A percentile compares a stretch with the other conserved stretches of the same genome.
Evolutionary conservation across 2,329 filamentous ascomycete species (phyloP).

Genomic region (Monosporascus sp.): DNA sequence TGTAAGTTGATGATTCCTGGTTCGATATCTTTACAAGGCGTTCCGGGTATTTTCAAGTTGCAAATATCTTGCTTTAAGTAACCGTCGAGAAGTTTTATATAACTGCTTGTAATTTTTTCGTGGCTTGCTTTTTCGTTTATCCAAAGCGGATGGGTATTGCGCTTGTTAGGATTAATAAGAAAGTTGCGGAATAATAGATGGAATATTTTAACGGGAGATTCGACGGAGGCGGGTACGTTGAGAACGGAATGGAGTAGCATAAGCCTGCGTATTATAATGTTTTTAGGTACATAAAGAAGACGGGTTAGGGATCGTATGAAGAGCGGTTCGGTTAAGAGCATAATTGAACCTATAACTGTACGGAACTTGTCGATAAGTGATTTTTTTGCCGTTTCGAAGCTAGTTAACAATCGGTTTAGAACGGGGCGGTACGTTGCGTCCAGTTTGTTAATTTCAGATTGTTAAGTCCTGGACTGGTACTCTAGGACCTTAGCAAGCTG

Average conservation of each 20-base stretch:
- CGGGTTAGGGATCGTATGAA: not conserved
- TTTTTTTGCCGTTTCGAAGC: conserved; percentile 7
- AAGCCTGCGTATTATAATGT: conserved; percentile 15
- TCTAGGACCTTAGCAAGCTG: conserved; percentile 1
- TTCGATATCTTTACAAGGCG: not conserved
- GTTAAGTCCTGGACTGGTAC: not conserved
- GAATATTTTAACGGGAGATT: conserved; percentile 22
- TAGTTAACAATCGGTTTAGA: conserved; percentile 9
- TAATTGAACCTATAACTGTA: conserved; percentile 25
- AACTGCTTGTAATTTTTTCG: conserved; percentile 24
- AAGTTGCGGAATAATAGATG: conserved; percentile 36
- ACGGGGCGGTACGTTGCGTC: conserved; percentile 5
- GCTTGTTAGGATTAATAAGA: conserved; percentile 24
- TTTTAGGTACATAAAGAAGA: conserved; percentile 2
- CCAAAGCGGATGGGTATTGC: conserved; percentile 23
- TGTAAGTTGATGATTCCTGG: not conserved
- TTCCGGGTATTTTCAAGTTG: not conserved
- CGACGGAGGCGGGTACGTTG: conserved; percentile 17
- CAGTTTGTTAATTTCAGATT: conserved; percentile 8
- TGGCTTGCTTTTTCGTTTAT: conserved; percentile 30
- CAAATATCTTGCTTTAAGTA: conserved; percentile 32
- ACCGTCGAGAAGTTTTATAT: conserved; percentile 28
- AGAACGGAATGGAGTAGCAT: conserved; percentile 31
- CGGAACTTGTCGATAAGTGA: conserved; percentile 19
- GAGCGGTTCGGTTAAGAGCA: conserved; percentile 18